A percentile compares a stretch with the other conserved stretches of the same genome.
Evolutionary conservation across 2,329 filamentous ascomycete genomes (phyloP).

Genomic region (Ceratocystis huliohia): DNA sequence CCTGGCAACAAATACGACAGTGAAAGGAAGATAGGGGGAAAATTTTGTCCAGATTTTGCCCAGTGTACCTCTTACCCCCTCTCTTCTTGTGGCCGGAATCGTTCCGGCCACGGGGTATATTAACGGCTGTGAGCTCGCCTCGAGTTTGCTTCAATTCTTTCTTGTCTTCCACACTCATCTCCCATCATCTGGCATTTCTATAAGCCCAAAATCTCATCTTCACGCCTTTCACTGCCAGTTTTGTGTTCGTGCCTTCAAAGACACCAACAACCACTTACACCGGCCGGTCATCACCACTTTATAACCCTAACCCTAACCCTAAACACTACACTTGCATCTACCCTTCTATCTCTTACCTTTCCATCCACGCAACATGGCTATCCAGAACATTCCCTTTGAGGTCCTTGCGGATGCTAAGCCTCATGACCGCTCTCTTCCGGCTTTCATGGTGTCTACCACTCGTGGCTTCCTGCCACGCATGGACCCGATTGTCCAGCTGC

Average conservation of each 20-base stretch:
- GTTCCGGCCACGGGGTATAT: conserved; percentile 35
- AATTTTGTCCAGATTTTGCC: not conserved
- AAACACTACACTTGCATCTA: not conserved
- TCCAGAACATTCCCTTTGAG: conserved; percentile 33
- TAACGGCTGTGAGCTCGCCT: conserved; percentile 27
- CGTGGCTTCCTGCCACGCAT: conserved; percentile 61
- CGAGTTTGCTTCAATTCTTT: not conserved
- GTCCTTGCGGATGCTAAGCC: conserved; percentile 52
- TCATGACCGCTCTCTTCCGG: conserved; percentile 49
- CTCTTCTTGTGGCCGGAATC: conserved; percentile 18
- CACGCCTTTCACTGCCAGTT: conserved; percentile 23
- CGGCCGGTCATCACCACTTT: conserved; percentile 10
- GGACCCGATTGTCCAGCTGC: conserved; percentile 51
- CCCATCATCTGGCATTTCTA: not conserved
- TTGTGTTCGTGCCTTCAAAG: conserved; percentile 6
- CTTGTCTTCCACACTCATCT: not conserved
- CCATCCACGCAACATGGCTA: conserved; percentile 19
- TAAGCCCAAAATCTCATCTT: conserved; percentile 6
- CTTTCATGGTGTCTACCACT: conserved; percentile 68
- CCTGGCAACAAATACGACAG: not conserved
- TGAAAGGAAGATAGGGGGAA: not conserved
- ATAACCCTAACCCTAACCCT: not conserved
- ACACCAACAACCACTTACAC: conserved; percentile 16
- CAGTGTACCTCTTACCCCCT: conserved; percentile 5
- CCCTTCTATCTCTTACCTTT: conserved; percentile 17